These are phyloP conservation scores for Chlorella sp. DNA, from an alignment of 139 green algal species.

Conservation along the genomic window DNA sequence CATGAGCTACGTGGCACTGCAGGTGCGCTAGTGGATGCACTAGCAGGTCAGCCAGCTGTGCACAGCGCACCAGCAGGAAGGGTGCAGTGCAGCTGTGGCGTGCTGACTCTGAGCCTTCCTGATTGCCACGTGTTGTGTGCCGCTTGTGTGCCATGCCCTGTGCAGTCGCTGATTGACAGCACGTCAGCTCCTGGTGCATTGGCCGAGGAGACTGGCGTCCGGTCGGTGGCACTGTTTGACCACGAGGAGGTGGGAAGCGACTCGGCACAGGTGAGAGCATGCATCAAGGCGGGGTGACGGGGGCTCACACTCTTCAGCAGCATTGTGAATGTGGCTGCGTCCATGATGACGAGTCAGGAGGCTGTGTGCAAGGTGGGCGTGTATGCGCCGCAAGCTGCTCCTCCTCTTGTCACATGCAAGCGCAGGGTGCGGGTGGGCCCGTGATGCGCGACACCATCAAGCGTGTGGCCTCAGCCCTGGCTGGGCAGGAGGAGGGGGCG, in stretches of 20 bases:
- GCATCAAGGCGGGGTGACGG: too few relatives aligned
- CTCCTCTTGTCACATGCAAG: too few relatives aligned
- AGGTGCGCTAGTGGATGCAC: too few relatives aligned
- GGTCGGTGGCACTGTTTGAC: constrained; percentile 88
- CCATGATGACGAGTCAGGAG: too few relatives aligned
- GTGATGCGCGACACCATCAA: constrained; percentile 88
- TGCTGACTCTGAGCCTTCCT: too few relatives aligned
- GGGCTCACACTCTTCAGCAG: too few relatives aligned
- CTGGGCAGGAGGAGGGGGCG: constrained; percentile 42
- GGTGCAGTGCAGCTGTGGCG: too few relatives aligned
- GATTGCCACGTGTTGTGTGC: background rate
- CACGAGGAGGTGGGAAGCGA: constrained; percentile 89
- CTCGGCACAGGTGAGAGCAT: constrained; percentile 51
- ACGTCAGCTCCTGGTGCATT: constrained; percentile 26
- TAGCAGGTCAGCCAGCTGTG: too few relatives aligned
- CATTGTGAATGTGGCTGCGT: too few relatives aligned
- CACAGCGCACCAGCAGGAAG: too few relatives aligned
- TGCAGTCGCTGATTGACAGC: constrained; percentile 63
- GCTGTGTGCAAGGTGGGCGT: too few relatives aligned
- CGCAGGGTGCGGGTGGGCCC: constrained; percentile 74
- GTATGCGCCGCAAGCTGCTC: too few relatives aligned
- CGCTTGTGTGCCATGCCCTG: background rate
- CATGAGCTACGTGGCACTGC: constrained; percentile 66
- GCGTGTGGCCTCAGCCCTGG: constrained; percentile 52
- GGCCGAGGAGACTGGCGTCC: constrained; percentile 62